These are phyloP conservation scores for Cordyceps cicadae DNA, from an alignment of 2,329 filamentous ascomycete genomes.

Conservation along the genomic window DNA sequence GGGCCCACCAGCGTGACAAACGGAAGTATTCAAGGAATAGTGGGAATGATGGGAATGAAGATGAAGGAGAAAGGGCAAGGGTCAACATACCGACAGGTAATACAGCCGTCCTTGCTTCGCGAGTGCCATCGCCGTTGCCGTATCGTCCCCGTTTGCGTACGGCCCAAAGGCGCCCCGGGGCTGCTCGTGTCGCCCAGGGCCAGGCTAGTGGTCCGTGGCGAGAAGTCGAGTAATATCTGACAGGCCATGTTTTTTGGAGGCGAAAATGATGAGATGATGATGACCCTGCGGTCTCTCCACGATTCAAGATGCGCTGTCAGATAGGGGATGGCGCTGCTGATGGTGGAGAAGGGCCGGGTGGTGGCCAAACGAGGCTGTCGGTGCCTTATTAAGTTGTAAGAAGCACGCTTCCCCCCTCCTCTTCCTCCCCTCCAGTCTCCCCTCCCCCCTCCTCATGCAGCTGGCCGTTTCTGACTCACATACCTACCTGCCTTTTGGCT, in stretches of 20 bases:
- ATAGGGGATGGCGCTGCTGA: no score
- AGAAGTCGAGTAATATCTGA: conserved; percentile 3
- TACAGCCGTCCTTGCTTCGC: background rate
- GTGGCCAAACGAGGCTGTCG: no score
- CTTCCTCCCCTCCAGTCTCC: no score
- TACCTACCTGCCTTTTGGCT: no score
- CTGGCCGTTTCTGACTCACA: no score
- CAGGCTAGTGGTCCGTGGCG: background rate
- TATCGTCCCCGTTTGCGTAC: background rate
- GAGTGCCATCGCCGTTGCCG: background rate
- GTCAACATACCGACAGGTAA: background rate
- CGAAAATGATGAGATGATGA: background rate
- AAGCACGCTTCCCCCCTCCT: no score
- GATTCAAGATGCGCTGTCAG: no score
- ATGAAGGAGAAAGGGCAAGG: background rate
- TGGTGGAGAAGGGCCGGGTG: no score
- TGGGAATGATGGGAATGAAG: background rate
- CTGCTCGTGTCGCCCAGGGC: background rate
- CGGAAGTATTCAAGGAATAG: background rate
- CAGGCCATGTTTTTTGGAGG: background rate
- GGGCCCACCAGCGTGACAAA: background rate
- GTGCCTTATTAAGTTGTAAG: no score
- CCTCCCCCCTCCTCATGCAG: no score
- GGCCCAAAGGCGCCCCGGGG: background rate
- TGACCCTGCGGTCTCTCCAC: background rate